phyloP scores from a whole-genome alignment of 2,329 filamentous ascomycete species.

The Tolypocladium endophyticum region DNA sequence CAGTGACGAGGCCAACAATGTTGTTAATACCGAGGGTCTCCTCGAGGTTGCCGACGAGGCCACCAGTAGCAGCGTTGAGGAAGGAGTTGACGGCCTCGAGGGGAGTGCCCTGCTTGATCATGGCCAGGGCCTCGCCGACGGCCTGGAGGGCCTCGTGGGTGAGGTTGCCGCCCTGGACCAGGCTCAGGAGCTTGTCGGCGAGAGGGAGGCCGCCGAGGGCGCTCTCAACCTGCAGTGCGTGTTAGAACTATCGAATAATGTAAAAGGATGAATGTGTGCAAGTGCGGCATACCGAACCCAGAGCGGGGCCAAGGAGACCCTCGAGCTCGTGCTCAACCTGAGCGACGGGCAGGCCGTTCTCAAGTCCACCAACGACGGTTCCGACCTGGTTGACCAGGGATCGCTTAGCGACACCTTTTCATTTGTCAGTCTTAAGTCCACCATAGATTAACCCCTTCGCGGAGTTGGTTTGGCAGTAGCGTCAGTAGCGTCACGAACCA shows the following conservation, averaged over 20 bases:
- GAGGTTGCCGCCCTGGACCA: slow-evolving; percentile 6
- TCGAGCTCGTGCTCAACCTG: slow-evolving; percentile 10
- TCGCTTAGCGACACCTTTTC: background rate
- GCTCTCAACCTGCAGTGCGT: slow-evolving; percentile 6
- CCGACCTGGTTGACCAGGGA: slow-evolving; percentile 8
- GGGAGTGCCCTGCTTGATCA: slow-evolving; percentile 8
- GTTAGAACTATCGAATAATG: slow-evolving; percentile 1
- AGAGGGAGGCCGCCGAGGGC: slow-evolving; percentile 9
- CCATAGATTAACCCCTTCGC: too few relatives aligned
- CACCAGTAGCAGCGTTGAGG: slow-evolving; percentile 10
- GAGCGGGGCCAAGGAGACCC: slow-evolving; percentile 5
- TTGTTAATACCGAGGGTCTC: slow-evolving; percentile 8
- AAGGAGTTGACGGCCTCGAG: slow-evolving; percentile 4
- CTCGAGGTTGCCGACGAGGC: slow-evolving; percentile 8
- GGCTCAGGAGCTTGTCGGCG: slow-evolving; percentile 10
- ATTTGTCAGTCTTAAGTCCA: background rate
- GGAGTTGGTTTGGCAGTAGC: background rate
- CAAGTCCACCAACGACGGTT: slow-evolving; percentile 5
- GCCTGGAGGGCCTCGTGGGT: slow-evolving; percentile 7
- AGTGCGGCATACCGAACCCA: background rate
- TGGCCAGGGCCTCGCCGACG: slow-evolving; percentile 12
- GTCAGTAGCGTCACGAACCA: slow-evolving; percentile 1
- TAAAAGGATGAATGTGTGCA: background rate
- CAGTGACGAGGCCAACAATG: slow-evolving; percentile 6
- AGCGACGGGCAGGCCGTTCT: slow-evolving; percentile 6